These are phyloP conservation scores for Scleroderma citrinum DNA, from an alignment of 768 basidiomycete genomes.

Conservation along the genomic window DNA sequence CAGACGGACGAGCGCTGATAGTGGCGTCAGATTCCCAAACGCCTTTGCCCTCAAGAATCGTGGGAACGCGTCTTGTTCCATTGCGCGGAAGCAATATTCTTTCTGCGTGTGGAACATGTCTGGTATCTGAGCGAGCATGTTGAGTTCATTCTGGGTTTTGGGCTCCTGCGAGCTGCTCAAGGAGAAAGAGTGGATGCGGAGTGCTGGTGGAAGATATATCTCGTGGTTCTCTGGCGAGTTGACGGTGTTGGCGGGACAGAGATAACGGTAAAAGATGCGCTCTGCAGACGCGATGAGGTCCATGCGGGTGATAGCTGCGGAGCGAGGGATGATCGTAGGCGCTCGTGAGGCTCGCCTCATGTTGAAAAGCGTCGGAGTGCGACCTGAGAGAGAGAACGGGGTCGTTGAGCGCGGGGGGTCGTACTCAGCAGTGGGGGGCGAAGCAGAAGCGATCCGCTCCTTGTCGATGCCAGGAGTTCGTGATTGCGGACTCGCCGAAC, in stretches of 20 bases:
- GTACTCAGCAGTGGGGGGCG: conserved; percentile 41
- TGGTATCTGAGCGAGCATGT: conserved; percentile 81
- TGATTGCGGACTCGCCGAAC: conserved; percentile 56
- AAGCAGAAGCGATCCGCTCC: conserved; percentile 39
- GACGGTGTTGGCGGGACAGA: conserved; percentile 72
- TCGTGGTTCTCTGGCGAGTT: conserved; percentile 90
- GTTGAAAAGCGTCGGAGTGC: conserved; percentile 73
- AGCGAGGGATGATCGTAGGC: conserved; percentile 91
- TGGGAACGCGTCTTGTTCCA: conserved; percentile 94
- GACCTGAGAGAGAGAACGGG: conserved; percentile 70
- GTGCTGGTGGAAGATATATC: conserved; percentile 91
- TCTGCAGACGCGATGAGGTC: conserved; percentile 93
- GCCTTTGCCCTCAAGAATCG: conserved; percentile 94
- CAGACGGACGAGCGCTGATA: conserved; percentile 82
- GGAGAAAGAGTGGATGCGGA: conserved; percentile 90
- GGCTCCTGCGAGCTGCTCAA: conserved; percentile 71
- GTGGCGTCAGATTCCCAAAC: conserved; percentile 94
- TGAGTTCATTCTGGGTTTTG: conserved; percentile 56
- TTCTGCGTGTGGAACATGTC: conserved; percentile 98
- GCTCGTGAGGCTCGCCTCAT: conserved; percentile 77
- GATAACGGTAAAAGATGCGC: conserved; percentile 92
- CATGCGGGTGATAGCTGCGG: conserved; percentile 81
- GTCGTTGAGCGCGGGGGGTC: conserved; percentile 64
- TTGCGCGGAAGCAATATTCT: conserved; percentile 92
- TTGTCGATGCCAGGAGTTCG: conserved; percentile 32